Percentiles rank a stretch among this genome's conserved stretches.
These are phyloP conservation scores for Acrocalymma vagum DNA, from an alignment of 2,329 filamentous ascomycete genomes.

Conservation along the genomic window DNA sequence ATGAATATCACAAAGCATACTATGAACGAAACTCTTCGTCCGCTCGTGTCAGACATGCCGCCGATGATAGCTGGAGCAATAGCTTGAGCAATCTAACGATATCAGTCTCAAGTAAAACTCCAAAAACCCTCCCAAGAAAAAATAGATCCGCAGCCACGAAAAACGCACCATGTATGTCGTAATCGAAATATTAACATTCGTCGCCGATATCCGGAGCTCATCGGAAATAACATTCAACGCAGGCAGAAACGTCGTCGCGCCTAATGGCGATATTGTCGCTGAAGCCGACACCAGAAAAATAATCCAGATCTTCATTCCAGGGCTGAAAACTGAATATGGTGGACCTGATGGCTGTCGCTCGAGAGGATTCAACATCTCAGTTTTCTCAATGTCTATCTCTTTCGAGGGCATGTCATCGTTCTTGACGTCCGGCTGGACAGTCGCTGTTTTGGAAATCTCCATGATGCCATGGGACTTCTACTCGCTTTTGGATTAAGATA, in stretches of 20 bases:
- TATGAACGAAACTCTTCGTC: conserved; percentile 61
- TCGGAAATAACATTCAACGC: conserved; percentile 42
- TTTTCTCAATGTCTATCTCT: conserved; percentile 25
- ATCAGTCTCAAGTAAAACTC: conserved; percentile 12
- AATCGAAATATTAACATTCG: conserved; percentile 59
- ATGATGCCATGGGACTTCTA: neutral
- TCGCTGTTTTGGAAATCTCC: conserved; percentile 1
- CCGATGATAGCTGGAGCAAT: conserved; percentile 62
- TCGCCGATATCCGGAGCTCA: conserved; percentile 52
- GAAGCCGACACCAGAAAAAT: conserved; percentile 57
- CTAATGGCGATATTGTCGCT: conserved; percentile 59
- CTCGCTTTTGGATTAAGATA: no score
- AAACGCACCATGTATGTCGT: conserved; percentile 57
- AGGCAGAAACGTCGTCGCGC: conserved; percentile 49
- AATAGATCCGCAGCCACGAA: neutral
- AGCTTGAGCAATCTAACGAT: conserved; percentile 53
- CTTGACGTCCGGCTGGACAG: conserved; percentile 1
- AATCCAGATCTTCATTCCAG: conserved; percentile 55
- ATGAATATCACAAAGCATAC: conserved; percentile 51
- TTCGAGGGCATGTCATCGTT: conserved; percentile 1
- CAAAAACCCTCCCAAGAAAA: neutral
- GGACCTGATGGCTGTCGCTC: conserved; percentile 33
- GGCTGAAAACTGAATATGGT: conserved; percentile 39
- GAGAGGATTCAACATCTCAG: conserved; percentile 11
- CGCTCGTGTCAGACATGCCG: conserved; percentile 61